Evolutionary conservation across 768 basidiomycete species (phyloP).

Genomic region (Pisolithus sp.): DNA sequence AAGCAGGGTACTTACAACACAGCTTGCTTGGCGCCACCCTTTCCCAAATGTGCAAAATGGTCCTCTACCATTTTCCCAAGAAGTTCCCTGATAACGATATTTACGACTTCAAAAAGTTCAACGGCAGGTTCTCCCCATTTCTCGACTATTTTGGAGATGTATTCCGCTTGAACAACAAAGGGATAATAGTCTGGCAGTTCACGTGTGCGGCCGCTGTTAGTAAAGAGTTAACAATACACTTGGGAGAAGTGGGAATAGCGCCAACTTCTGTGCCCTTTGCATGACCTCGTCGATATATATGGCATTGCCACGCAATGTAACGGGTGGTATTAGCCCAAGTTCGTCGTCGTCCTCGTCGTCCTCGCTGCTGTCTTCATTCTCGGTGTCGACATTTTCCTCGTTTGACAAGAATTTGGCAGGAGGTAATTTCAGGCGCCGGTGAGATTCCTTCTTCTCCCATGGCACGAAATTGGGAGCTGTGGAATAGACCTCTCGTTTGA

Average conservation of each 20-base stretch:
- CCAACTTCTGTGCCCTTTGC: slow-evolving; percentile 40
- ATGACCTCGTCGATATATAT: slow-evolving; percentile 54
- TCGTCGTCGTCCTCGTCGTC: background rate
- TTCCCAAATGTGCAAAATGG: slow-evolving; percentile 49
- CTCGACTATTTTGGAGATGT: slow-evolving; percentile 38
- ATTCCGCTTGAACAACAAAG: slow-evolving; percentile 49
- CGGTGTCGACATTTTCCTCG: slow-evolving; percentile 31
- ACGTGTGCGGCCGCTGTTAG: slow-evolving; percentile 55
- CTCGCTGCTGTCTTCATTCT: background rate
- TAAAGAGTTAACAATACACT: background rate
- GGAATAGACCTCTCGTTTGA: slow-evolving; percentile 39
- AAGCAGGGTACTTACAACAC: slow-evolving; percentile 33
- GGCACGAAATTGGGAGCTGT: slow-evolving; percentile 59
- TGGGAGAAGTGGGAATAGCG: background rate
- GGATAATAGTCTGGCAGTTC: slow-evolving; percentile 67
- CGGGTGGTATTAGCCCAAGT: slow-evolving; percentile 6
- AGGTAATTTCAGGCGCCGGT: slow-evolving; percentile 1
- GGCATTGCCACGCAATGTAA: background rate
- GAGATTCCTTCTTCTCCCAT: slow-evolving; percentile 23
- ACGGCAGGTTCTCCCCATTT: slow-evolving; percentile 47
- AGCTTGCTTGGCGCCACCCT: slow-evolving; percentile 45
- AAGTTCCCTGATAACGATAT: slow-evolving; percentile 32
- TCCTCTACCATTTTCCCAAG: slow-evolving; percentile 36
- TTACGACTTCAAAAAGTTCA: slow-evolving; percentile 36
- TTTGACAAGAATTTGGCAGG: slow-evolving; percentile 28